Evolutionary conservation across 306 rosid genomes (phyloP).

Genomic region (Trifolium fragiferum): DNA sequence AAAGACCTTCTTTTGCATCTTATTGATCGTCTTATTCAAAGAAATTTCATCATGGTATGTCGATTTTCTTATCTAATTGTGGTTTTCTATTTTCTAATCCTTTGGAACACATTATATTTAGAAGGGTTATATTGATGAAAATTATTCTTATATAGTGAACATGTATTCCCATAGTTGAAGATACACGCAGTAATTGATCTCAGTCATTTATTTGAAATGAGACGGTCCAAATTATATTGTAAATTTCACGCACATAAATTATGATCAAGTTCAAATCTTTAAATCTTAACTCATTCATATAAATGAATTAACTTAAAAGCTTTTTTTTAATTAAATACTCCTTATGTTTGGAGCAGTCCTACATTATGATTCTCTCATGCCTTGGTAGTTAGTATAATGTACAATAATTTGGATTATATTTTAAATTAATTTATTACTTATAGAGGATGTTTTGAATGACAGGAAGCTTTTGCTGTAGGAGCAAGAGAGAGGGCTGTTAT

Average conservation of each 20-base stretch:
- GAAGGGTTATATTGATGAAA: not conserved
- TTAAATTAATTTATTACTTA: not conserved
- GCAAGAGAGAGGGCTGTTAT: slow-evolving; percentile 53
- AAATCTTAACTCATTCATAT: too few relatives aligned
- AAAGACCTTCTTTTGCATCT: slow-evolving; percentile 79
- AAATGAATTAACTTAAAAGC: too few relatives aligned
- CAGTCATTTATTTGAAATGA: not conserved
- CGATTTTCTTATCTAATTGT: not conserved
- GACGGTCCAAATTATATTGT: too few relatives aligned
- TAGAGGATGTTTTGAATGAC: not conserved
- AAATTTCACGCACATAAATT: too few relatives aligned
- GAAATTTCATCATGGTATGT: slow-evolving; percentile 57
- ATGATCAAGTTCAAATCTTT: too few relatives aligned
- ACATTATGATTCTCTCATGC: too few relatives aligned
- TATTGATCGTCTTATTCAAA: slow-evolving; percentile 70
- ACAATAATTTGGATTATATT: not conserved
- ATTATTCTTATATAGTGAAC: not conserved
- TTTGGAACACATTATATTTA: not conserved
- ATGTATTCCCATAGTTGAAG: too few relatives aligned
- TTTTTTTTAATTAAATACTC: too few relatives aligned
- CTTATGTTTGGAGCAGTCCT: too few relatives aligned
- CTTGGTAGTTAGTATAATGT: too few relatives aligned
- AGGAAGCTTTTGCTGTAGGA: slow-evolving; percentile 59
- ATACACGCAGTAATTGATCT: not conserved
- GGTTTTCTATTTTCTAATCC: not conserved